Evolutionary conservation across 257 asterid genomes (phyloP).

Genomic region (Solanum sejunctum): DNA sequence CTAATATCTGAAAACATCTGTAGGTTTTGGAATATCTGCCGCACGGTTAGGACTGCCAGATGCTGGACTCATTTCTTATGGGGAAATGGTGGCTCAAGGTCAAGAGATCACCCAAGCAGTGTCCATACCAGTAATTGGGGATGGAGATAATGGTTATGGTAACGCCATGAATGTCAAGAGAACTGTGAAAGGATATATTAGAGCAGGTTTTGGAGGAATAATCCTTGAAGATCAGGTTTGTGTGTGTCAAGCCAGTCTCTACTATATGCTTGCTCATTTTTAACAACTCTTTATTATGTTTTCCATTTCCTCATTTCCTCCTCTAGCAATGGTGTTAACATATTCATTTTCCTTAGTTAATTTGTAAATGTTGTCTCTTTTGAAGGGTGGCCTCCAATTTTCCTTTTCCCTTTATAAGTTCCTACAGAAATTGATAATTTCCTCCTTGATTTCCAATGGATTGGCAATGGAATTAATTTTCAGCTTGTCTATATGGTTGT

Average conservation of each 20-base stretch:
- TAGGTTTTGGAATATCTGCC: conserved; percentile 97
- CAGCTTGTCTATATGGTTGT: neutral
- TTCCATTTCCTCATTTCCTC: neutral
- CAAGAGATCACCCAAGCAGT: conserved; percentile 65
- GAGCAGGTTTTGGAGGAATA: conserved; percentile 87
- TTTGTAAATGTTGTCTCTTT: neutral
- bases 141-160: conserved; percentile 95
- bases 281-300: neutral
- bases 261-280: neutral
- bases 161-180: conserved; percentile 94
- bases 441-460: neutral
- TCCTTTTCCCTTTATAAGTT: neutral
- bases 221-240: conserved; percentile 93
- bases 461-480: neutral
- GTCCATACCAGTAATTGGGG: conserved; percentile 84
- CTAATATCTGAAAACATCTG: neutral
- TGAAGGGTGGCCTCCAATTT: neutral
- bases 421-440: neutral
- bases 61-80: conserved; percentile 80
- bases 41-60: conserved; percentile 82
- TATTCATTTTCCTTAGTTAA: neutral
- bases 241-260: neutral
- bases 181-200: conserved; percentile 74
- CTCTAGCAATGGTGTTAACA: neutral
- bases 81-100: conserved; percentile 93